phyloP scores from a whole-genome alignment of 108 stramenopile species.

The Aurantiochytrium sp. region DNA sequence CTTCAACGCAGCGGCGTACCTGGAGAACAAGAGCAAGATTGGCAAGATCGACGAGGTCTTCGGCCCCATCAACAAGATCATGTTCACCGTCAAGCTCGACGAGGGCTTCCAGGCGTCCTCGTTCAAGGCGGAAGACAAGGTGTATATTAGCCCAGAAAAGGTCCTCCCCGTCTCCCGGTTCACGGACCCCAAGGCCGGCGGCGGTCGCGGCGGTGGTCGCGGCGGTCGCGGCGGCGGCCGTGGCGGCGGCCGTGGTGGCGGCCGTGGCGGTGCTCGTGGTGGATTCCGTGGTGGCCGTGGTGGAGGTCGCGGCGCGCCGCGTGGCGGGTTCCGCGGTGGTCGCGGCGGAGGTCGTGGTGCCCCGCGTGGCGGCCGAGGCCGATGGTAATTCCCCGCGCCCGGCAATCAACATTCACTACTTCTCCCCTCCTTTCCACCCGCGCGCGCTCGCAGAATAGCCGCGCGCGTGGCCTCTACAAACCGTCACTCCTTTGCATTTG shows the following conservation, averaged over 20 bases:
- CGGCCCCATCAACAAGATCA: slow-evolving; percentile 81
- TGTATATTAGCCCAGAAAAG: slow-evolving; percentile 88
- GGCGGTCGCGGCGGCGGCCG: not conserved
- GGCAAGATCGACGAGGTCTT: slow-evolving; percentile 97
- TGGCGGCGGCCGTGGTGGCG: slow-evolving; percentile 44
- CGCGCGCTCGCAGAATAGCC: too few relatives aligned
- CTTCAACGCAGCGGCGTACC: slow-evolving; percentile 94
- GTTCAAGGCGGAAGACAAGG: slow-evolving; percentile 77
- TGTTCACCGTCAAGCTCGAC: slow-evolving; percentile 94
- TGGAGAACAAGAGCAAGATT: slow-evolving; percentile 95
- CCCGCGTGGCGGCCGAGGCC: slow-evolving; percentile 35
- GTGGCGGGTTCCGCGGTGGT: slow-evolving; percentile 39
- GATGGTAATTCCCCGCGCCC: slow-evolving; percentile 6
- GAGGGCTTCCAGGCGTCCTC: slow-evolving; percentile 79
- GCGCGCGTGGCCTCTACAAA: too few relatives aligned
- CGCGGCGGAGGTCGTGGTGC: slow-evolving; percentile 40
- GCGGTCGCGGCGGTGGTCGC: slow-evolving; percentile 35
- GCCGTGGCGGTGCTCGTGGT: slow-evolving; percentile 45
- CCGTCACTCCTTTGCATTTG: too few relatives aligned
- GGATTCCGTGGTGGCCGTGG: slow-evolving; percentile 52
- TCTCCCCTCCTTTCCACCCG: too few relatives aligned
- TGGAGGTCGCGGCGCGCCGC: slow-evolving; percentile 38
- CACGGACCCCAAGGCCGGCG: slow-evolving; percentile 66
- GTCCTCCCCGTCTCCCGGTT: slow-evolving; percentile 82
- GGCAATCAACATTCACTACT: not conserved